Evolutionary conservation across 2,329 filamentous ascomycete genomes (phyloP).

Genomic region (Metarhizium brunneum): DNA sequence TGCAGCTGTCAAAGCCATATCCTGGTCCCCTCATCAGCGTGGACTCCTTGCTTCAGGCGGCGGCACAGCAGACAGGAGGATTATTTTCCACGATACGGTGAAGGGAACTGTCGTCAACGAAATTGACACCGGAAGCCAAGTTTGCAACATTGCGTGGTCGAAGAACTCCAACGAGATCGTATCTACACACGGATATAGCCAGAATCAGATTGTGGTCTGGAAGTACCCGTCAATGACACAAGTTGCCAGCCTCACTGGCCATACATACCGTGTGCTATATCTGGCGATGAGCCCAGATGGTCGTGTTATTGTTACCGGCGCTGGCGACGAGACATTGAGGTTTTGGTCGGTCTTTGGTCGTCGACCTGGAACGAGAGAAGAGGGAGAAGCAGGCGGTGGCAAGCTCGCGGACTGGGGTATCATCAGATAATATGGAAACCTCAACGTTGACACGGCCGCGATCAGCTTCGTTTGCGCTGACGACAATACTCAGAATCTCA

Average conservation of each 20-base stretch:
- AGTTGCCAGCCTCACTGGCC: slow-evolving; percentile 87
- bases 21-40: slow-evolving; percentile 94
- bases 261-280: slow-evolving; percentile 94
- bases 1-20: slow-evolving; percentile 93
- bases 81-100: slow-evolving; percentile 95
- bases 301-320: slow-evolving; percentile 86
- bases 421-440: slow-evolving; percentile 48
- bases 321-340: slow-evolving; percentile 87
- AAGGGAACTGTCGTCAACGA: slow-evolving; percentile 76
- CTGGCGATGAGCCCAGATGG: slow-evolving; percentile 96
- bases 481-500: neutral
- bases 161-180: slow-evolving; percentile 98
- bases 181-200: slow-evolving; percentile 91
- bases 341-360: slow-evolving; percentile 97
- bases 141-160: slow-evolving; percentile 97
- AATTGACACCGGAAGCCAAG: slow-evolving; percentile 92
- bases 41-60: slow-evolving; percentile 91
- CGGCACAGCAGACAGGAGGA: slow-evolving; percentile 88
- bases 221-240: slow-evolving; percentile 98
- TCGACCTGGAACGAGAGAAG: slow-evolving; percentile 62
- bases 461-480: neutral
- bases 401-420: slow-evolving; percentile 72
- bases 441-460: neutral
- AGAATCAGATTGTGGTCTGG: slow-evolving; percentile 99
- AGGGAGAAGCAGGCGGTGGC: slow-evolving; percentile 50